Percentiles rank a stretch among this genome's conserved stretches.
These are phyloP conservation scores for Mrakia gelida DNA, from an alignment of 768 basidiomycete genomes.

Conservation along the genomic window DNA sequence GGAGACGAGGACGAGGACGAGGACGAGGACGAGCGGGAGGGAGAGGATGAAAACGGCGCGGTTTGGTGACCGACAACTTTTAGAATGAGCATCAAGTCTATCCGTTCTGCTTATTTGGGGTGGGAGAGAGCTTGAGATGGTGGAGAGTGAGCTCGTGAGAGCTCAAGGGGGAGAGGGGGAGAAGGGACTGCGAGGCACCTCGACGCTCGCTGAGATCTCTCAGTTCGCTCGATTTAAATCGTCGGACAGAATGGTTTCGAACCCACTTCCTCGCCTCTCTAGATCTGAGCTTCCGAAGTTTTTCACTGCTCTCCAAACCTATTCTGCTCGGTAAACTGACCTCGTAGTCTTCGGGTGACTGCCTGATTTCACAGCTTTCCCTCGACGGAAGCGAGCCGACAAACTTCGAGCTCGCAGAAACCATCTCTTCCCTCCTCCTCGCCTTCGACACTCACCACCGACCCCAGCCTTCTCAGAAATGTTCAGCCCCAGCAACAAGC, in stretches of 20 bases:
- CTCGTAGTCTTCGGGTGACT: neutral
- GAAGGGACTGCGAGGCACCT: too few species aligned
- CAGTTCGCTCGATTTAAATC: too few species aligned
- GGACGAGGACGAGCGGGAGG: neutral
- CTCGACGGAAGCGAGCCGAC: neutral
- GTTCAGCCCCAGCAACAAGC: neutral
- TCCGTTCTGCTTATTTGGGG: neutral
- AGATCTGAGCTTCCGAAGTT: too few species aligned
- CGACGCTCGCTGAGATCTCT: too few species aligned
- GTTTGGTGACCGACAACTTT: neutral
- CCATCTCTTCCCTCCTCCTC: neutral
- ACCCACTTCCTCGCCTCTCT: too few species aligned
- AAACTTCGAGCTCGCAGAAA: neutral
- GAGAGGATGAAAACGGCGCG: neutral
- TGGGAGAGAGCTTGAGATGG: too few species aligned
- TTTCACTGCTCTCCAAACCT: neutral
- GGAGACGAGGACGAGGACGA: neutral
- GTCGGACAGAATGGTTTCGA: too few species aligned
- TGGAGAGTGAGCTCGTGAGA: too few species aligned
- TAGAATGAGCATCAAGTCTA: conserved; percentile 1
- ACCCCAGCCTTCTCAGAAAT: neutral
- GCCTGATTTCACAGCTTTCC: neutral
- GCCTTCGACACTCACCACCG: neutral
- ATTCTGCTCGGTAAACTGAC: neutral
- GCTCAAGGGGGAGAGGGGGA: too few species aligned